These are phyloP conservation scores for Fusarium tupiense DNA, from an alignment of 2,329 filamentous ascomycete species.

Conservation along the genomic window DNA sequence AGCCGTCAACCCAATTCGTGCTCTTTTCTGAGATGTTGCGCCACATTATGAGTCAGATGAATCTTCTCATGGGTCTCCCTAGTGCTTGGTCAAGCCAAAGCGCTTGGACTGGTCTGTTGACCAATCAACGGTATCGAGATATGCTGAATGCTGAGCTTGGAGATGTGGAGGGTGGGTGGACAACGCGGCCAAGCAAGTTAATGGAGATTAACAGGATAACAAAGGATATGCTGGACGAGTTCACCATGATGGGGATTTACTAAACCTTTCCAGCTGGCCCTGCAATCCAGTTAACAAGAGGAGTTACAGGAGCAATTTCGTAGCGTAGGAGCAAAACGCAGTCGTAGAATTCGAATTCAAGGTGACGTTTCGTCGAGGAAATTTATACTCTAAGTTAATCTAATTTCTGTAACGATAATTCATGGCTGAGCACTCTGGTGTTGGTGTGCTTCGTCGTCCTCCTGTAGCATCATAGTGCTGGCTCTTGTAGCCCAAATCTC, in stretches of 20 bases:
- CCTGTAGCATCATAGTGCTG: not conserved
- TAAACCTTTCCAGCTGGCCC: not conserved
- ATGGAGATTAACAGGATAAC: conserved; percentile 31
- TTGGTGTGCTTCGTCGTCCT: not conserved
- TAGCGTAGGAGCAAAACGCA: not conserved
- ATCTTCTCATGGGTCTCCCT: conserved; percentile 42
- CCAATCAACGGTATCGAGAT: conserved; percentile 27
- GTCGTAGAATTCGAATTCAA: not conserved
- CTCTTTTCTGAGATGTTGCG: conserved; percentile 43
- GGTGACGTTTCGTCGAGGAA: not conserved
- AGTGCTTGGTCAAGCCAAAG: conserved; percentile 34
- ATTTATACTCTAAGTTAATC: conserved; percentile 36
- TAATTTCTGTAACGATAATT: conserved; percentile 9
- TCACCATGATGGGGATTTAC: conserved; percentile 38
- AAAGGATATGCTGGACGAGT: conserved; percentile 36
- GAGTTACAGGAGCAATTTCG: not conserved
- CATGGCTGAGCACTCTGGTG: not conserved
- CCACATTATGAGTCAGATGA: conserved; percentile 41
- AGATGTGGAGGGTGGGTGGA: conserved; percentile 35
- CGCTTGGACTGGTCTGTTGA: conserved; percentile 41
- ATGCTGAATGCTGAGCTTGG: conserved; percentile 44
- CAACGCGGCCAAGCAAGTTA: conserved; percentile 31
- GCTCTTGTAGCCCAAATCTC: not conserved
- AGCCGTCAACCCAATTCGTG: conserved; percentile 41
- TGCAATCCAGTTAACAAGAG: not conserved